Percentiles rank a stretch among this genome's conserved stretches.
phyloP scores from a whole-genome alignment of 176 grass and related monocot genomes.

The Oryza meridionalis region DNA sequence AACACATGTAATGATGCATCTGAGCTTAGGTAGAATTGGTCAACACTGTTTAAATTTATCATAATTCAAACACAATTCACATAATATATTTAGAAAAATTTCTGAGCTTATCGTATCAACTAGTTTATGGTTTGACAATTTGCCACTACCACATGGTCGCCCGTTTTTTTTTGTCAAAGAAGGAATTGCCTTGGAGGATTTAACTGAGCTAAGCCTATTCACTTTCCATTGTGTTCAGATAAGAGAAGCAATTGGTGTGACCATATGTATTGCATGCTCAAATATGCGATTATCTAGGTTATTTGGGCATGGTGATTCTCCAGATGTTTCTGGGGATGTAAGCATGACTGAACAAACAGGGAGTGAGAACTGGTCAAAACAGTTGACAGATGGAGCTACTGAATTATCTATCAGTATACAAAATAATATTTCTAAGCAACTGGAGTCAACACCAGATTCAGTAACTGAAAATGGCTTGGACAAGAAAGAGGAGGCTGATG shows the following conservation, averaged over 20 bases:
- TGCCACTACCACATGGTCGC: not conserved
- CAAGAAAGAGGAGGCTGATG: slow-evolving; percentile 52
- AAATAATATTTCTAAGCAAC: slow-evolving; percentile 67
- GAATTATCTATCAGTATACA: slow-evolving; percentile 81
- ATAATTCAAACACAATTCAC: not conserved
- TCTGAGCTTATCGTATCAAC: not conserved
- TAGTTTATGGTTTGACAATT: not conserved
- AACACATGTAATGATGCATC: too few species aligned
- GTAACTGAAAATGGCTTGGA: slow-evolving; percentile 52
- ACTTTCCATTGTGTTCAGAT: slow-evolving; percentile 51
- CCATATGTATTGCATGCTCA: slow-evolving; percentile 83
- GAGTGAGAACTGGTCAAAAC: slow-evolving; percentile 70
- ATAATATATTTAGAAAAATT: not conserved
- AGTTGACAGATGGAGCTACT: slow-evolving; percentile 69
- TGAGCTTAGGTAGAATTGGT: too few species aligned
- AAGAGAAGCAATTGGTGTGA: slow-evolving; percentile 91
- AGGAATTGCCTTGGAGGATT: slow-evolving; percentile 3
- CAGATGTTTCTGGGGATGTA: slow-evolving; percentile 39
- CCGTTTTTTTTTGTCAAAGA: slow-evolving; percentile 5
- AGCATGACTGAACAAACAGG: slow-evolving; percentile 54
- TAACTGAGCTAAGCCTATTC: not conserved
- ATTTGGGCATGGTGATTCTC: slow-evolving; percentile 21
- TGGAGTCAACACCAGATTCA: slow-evolving; percentile 45
- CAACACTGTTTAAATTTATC: too few species aligned
- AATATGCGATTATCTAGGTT: slow-evolving; percentile 70